Conservation (phyloP, 495 filamentous ascomycete genomes). For the Tuber magnatum region DNA sequence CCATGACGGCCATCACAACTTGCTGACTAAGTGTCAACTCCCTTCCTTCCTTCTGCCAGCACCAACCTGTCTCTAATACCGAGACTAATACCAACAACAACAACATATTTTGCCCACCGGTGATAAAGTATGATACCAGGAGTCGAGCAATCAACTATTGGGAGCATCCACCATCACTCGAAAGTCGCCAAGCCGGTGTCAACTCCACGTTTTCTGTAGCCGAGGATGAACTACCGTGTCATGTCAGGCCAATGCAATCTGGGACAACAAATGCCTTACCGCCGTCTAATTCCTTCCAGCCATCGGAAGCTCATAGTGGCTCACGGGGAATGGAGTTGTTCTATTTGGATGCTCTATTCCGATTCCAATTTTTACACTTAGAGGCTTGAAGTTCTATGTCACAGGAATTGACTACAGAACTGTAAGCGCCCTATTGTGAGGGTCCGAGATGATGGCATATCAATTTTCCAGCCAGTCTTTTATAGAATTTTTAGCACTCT, state of each 20-base stretch:
- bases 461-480: no score
- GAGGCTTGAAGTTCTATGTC: neutral
- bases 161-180: neutral
- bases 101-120: no score
- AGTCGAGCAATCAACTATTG: neutral
- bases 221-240: neutral
- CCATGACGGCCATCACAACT: no score
- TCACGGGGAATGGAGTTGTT: neutral
- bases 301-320: fast-evolving
- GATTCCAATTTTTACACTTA: neutral
- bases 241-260: neutral
- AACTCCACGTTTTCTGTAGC: no score
- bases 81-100: no score
- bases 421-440: neutral
- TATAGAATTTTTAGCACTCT: neutral
- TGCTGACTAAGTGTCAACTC: no score
- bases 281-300: neutral
- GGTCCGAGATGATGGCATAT: neutral
- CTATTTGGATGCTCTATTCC: neutral
- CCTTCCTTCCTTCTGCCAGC: no score
- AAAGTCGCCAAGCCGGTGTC: neutral
- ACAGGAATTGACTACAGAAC: neutral
- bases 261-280: neutral
- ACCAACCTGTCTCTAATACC: no score
- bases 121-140: neutral